Evolutionary conservation across 805 yeast species (phyloP).

Genomic region (Suhomyces vadensis): DNA sequence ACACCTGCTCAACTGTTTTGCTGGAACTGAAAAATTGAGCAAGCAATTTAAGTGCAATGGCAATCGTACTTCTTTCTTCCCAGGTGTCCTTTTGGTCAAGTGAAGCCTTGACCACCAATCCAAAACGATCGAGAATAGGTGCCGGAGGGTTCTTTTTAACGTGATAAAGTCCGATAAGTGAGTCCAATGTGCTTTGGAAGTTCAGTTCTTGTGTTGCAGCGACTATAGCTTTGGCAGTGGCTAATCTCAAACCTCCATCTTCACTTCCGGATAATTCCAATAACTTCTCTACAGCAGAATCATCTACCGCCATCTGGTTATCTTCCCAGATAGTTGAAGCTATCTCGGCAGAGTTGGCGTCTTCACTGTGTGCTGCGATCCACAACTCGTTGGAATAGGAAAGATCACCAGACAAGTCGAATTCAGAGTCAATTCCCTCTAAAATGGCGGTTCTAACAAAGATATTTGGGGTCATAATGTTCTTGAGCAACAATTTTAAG

Average conservation of each 20-base stretch:
- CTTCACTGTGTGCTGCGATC: slow-evolving; percentile 76
- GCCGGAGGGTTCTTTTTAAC: slow-evolving; percentile 69
- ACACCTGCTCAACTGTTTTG: slow-evolving; percentile 51
- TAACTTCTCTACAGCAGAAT: slow-evolving; percentile 47
- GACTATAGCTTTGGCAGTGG: slow-evolving; percentile 70
- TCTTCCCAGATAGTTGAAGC: slow-evolving; percentile 89
- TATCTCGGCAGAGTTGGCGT: slow-evolving; percentile 55
- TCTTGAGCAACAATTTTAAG: slow-evolving; percentile 55
- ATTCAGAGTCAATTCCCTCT: slow-evolving; percentile 85
- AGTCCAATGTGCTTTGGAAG: slow-evolving; percentile 37
- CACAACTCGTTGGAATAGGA: slow-evolving; percentile 66
- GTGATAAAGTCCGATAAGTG: slow-evolving; percentile 56
- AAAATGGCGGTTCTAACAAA: slow-evolving; percentile 79
- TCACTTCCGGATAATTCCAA: slow-evolving; percentile 50
- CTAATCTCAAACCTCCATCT: slow-evolving; percentile 69
- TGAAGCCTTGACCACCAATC: slow-evolving; percentile 66
- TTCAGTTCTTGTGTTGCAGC: slow-evolving; percentile 42
- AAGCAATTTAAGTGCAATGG: slow-evolving; percentile 60
- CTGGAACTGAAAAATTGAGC: slow-evolving; percentile 46
- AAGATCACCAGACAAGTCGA: slow-evolving; percentile 52
- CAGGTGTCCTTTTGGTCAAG: slow-evolving; percentile 70
- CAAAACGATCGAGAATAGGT: slow-evolving; percentile 77
- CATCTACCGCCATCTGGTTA: slow-evolving; percentile 53
- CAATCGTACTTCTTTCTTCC: slow-evolving; percentile 84
- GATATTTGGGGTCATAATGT: slow-evolving; percentile 57